A percentile compares a stretch with the other conserved stretches of the same genome.
Conservation (phyloP, 2,329 filamentous ascomycete species). For the Paraphaeosphaeria minitans region DNA sequence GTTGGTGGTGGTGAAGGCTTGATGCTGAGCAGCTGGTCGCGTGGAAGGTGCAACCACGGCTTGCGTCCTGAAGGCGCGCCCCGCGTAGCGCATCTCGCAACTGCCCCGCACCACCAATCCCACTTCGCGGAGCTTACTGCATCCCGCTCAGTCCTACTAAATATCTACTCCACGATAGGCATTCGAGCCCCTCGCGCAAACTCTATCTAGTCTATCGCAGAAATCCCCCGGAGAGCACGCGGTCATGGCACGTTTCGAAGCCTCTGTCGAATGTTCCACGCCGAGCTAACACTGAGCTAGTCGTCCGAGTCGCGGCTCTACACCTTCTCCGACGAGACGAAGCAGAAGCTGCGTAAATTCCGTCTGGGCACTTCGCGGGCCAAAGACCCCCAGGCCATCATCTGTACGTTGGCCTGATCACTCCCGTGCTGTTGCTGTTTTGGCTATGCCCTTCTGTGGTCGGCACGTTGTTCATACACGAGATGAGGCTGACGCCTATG, state of each 20-base stretch:
- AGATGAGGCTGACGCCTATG: conserved; percentile 35
- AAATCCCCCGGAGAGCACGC: not conserved
- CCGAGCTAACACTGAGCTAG: conserved; percentile 32
- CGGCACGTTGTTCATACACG: conserved; percentile 1
- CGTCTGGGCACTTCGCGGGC: conserved; percentile 86
- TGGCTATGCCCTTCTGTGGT: not conserved
- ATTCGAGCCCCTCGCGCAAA: conserved; percentile 16
- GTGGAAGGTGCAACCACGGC: conserved; percentile 12
- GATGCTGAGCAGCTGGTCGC: conserved; percentile 27
- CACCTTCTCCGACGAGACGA: conserved; percentile 89
- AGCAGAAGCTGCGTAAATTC: conserved; percentile 90
- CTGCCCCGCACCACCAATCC: conserved; percentile 21
- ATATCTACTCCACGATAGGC: not conserved
- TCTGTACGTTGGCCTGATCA: conserved; percentile 69
- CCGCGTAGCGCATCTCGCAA: conserved; percentile 16
- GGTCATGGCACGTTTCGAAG: conserved; percentile 28
- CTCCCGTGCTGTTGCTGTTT: not conserved
- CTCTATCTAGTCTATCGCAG: conserved; percentile 12
- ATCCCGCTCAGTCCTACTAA: conserved; percentile 23
- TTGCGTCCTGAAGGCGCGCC: conserved; percentile 10
- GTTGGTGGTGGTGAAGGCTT: conserved; percentile 4
- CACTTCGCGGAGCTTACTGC: conserved; percentile 4
- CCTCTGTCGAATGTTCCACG: not conserved
- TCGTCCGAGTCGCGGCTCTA: conserved; percentile 87
- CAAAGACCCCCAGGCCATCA: conserved; percentile 85